These are phyloP conservation scores for Lolium multiflorum DNA, from an alignment of 176 grass and related monocot genomes.

Conservation along the genomic window DNA sequence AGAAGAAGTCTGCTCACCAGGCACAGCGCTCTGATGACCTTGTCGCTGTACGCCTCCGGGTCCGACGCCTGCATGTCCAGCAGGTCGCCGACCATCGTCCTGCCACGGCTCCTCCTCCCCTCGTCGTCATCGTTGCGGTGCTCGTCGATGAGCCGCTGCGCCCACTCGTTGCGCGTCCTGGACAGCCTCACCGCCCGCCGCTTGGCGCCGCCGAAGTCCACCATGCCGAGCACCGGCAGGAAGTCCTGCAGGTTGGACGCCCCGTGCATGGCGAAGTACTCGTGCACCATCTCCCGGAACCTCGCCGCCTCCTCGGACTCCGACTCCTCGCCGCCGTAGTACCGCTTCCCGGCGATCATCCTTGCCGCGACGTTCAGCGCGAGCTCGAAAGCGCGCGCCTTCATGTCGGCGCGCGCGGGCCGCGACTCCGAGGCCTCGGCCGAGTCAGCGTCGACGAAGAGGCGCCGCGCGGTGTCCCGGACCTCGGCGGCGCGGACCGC, in stretches of 20 bases:
- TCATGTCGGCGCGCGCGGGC: slow-evolving; percentile 20
- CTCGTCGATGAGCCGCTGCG: slow-evolving; percentile 53
- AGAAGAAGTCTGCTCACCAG: slow-evolving; percentile 27
- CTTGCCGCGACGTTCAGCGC: slow-evolving; percentile 50
- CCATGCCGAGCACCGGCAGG: slow-evolving; percentile 33
- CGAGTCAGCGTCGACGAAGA: slow-evolving; percentile 27
- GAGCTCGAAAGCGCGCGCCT: slow-evolving; percentile 48
- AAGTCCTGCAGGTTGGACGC: slow-evolving; percentile 59
- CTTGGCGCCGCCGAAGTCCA: slow-evolving; percentile 38
- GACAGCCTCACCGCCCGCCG: slow-evolving; percentile 19
- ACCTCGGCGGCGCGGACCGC: slow-evolving; percentile 44
- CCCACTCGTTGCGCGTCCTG: slow-evolving; percentile 33
- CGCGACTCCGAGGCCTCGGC: too few species aligned
- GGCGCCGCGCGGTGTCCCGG: slow-evolving; percentile 27
- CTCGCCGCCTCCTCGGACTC: slow-evolving; percentile 27
- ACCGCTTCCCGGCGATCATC: slow-evolving; percentile 51
- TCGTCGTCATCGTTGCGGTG: background rate
- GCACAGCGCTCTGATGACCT: slow-evolving; percentile 49
- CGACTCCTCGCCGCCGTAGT: slow-evolving; percentile 28
- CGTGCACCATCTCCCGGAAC: slow-evolving; percentile 35
- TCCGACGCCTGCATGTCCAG: slow-evolving; percentile 49
- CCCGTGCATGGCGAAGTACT: slow-evolving; percentile 43
- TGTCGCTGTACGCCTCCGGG: slow-evolving; percentile 48
- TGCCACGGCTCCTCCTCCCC: background rate
- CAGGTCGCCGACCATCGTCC: slow-evolving; percentile 46